Percentiles rank a stretch among this genome's conserved stretches.
These are phyloP conservation scores for Colletotrichum salicis DNA, from an alignment of 2,329 filamentous ascomycete genomes.

Conservation along the genomic window DNA sequence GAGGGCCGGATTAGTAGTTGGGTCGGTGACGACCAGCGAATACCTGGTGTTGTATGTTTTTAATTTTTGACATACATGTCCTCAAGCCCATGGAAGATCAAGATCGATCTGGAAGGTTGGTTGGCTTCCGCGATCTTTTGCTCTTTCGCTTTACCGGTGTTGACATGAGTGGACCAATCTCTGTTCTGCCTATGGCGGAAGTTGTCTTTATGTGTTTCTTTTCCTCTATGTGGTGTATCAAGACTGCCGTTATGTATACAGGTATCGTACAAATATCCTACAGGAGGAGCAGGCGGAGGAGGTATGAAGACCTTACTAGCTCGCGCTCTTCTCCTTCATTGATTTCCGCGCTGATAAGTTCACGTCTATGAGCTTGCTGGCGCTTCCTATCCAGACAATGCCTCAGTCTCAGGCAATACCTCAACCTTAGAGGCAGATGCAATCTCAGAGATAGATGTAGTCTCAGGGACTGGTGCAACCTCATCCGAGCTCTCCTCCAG, in stretches of 20 bases:
- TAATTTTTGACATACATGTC: neutral
- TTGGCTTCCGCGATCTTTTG: neutral
- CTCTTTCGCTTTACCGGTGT: too few species aligned
- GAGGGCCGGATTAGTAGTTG: constrained; percentile 29
- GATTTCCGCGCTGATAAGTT: too few species aligned
- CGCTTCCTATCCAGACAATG: neutral
- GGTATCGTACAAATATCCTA: neutral
- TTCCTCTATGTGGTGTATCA: neutral
- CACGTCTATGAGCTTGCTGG: neutral
- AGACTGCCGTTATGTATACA: neutral
- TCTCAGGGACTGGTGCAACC: neutral
- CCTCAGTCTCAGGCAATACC: neutral
- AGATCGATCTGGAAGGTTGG: neutral
- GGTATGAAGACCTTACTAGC: neutral
- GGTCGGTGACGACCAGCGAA: constrained; percentile 20
- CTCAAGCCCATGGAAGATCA: too few species aligned
- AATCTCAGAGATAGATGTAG: neutral
- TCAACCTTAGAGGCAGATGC: neutral
- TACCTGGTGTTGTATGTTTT: neutral
- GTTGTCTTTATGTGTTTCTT: neutral
- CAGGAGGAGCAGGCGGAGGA: neutral
- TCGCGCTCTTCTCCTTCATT: neutral
- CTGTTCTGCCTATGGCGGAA: too few species aligned
- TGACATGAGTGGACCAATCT: too few species aligned
- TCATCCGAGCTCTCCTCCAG: neutral